Evolutionary conservation across 805 yeast genomes (phyloP).

Genomic region (Isabelozyma gotoi): DNA sequence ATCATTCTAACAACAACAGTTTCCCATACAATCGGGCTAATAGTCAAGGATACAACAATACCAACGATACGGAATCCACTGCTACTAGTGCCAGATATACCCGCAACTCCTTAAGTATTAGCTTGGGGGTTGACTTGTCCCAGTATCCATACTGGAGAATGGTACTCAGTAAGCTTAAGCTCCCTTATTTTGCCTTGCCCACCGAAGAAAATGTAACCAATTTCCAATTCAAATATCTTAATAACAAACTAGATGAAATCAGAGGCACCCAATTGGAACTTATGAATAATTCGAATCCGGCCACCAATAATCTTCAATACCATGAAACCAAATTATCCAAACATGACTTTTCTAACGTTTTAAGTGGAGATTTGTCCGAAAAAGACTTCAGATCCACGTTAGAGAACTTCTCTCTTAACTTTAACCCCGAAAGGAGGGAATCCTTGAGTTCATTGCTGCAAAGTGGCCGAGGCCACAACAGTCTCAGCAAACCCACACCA

Average conservation of each 20-base stretch:
- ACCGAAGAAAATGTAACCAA: conserved; percentile 27
- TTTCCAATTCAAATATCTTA: conserved; percentile 16
- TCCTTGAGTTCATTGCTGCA: conserved; percentile 1
- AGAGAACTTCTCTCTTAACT: conserved; percentile 29
- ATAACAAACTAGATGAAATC: conserved; percentile 9
- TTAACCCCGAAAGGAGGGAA: conserved; percentile 9
- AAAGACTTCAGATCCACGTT: conserved; percentile 27
- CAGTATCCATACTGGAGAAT: conserved; percentile 41
- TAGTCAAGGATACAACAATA: background rate
- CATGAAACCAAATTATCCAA: background rate
- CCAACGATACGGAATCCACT: conserved; percentile 19
- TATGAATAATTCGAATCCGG: no score
- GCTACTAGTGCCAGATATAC: conserved; percentile 24
- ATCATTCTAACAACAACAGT: background rate
- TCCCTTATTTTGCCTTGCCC: conserved; percentile 51
- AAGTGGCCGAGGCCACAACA: no score
- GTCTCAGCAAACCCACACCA: no score
- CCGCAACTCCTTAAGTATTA: conserved; percentile 26
- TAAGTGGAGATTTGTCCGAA: conserved; percentile 28
- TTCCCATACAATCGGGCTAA: background rate
- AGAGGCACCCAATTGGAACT: conserved; percentile 1
- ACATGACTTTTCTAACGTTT: conserved; percentile 40
- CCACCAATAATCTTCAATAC: background rate
- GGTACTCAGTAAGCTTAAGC: conserved; percentile 26
- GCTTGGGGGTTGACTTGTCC: conserved; percentile 25